These are phyloP conservation scores for Pichia cabralensis DNA, from an alignment of 805 yeast species.

Conservation along the genomic window DNA sequence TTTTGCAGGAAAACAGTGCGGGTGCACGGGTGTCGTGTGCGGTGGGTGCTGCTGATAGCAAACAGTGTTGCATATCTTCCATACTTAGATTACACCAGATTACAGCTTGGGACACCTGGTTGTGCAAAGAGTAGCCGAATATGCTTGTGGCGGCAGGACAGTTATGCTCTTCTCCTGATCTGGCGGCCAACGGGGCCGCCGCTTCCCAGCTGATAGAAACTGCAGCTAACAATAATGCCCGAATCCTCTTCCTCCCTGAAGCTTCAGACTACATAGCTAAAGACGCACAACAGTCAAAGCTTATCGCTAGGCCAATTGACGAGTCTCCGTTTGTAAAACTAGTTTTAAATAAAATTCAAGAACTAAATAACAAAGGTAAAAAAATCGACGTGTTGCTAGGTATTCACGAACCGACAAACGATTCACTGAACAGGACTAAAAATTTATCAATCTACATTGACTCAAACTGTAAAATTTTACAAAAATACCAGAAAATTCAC, in stretches of 20 bases:
- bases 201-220: constrained; percentile 51
- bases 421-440: constrained; percentile 36
- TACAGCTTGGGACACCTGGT: too few species aligned
- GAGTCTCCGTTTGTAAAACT: constrained; percentile 32
- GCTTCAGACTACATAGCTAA: constrained; percentile 84
- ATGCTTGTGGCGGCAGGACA: constrained; percentile 77
- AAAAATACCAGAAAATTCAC: constrained; percentile 78
- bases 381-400: constrained; percentile 71
- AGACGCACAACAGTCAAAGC: constrained; percentile 53
- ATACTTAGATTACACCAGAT: too few species aligned
- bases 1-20: too few species aligned
- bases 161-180: constrained; percentile 59
- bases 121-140: too few species aligned
- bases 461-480: constrained; percentile 50
- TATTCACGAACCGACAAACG: constrained; percentile 64
- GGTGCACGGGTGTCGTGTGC: too few species aligned
- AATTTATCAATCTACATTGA: too few species aligned
- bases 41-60: too few species aligned
- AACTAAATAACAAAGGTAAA: constrained; percentile 29
- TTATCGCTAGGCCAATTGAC: constrained; percentile 41
- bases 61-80: too few species aligned
- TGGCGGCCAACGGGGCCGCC: constrained; percentile 46
- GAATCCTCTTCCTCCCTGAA: constrained; percentile 79
- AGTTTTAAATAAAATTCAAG: constrained; percentile 36
- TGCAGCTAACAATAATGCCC: constrained; percentile 54